Evolutionary conservation across 352 stramenopile genomes (phyloP).

Genomic region (Phytophthora brassicae): DNA sequence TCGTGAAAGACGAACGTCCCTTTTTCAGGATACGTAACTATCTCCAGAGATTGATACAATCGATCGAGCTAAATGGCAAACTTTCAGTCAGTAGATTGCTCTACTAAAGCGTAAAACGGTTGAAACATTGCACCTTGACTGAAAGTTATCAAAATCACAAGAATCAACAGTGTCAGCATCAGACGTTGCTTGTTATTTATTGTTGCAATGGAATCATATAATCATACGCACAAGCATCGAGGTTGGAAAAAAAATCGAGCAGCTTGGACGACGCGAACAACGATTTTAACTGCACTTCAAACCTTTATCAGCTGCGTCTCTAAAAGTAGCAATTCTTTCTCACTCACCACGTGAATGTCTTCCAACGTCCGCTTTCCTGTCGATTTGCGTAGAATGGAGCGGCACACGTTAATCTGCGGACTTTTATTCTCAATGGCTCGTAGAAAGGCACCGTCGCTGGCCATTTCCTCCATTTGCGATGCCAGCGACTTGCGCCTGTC

Average conservation of each 20-base stretch:
- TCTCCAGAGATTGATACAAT: conserved; percentile 74
- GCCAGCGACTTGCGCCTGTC: conserved; percentile 45
- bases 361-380: conserved; percentile 64
- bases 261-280: conserved; percentile 71
- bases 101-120: not conserved
- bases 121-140: conserved; percentile 38
- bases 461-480: conserved; percentile 46
- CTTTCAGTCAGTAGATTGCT: not conserved
- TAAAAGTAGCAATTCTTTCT: not conserved
- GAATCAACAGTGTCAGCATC: conserved; percentile 1
- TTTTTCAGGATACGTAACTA: conserved; percentile 45
- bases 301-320: not conserved
- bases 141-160: not conserved
- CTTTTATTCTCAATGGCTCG: conserved; percentile 46
- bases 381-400: conserved; percentile 53
- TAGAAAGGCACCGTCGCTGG: conserved; percentile 42
- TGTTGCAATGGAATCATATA: too few relatives aligned
- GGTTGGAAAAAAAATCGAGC: conserved; percentile 79
- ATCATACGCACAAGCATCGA: conserved; percentile 63
- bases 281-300: conserved; percentile 63
- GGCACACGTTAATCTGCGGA: conserved; percentile 51
- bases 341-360: conserved; percentile 65
- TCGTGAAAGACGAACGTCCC: conserved; percentile 63
- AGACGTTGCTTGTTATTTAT: too few relatives aligned
- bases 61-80: conserved; percentile 53